Evolutionary conservation across 179 eudicot species (phyloP), one percentile per base, ranked within the genome.

Genomic region (Beta corolliflora): DNA sequence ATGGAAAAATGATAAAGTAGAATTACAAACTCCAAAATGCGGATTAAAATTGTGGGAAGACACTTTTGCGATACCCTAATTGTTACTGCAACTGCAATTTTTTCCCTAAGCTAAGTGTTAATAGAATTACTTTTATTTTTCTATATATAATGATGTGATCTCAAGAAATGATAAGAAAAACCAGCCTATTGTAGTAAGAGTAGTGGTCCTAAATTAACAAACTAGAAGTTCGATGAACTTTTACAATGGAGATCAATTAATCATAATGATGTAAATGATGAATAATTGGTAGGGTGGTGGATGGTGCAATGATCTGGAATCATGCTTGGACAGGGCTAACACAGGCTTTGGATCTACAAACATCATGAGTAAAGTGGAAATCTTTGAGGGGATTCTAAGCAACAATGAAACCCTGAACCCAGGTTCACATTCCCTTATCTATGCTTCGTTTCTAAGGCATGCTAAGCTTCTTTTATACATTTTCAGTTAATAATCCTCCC

Each of bases 221-320:
- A n/a, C 9, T 23, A 64, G 5, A 25, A 25, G 29, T 25, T 25
- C 29, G 0, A 25, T 25, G 29, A 25, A 25, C 29, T 23, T 71
- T 71, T 59, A 29, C 5, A 48, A 50, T 16, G 16, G 31, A 52
- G 41, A 12, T 31, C 13, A 11, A 9, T 36, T 10, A 64, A 31
- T 21, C 21, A 48, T 46, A 9, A 70, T 65, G 12, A 56, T 31
- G 1, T 5, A 41, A 56, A 52, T 68, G 14, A 74, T 66, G 44
- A 60, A 14, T 15, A 4, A 53, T 29, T 13, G 79, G 78, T 75
- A 96, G 99, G 99, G 99, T 80, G 99, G 98, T 76, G 99, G 98
- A 78, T 96, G 99, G 99, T 96, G 99, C 92, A 94, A 91, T 77
- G 93, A 91, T 81, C 73, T 96, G 7, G 84, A 87, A 78, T 91